These are phyloP conservation scores for Xylaria curta DNA, from an alignment of 495 filamentous ascomycete genomes.

Conservation along the genomic window DNA sequence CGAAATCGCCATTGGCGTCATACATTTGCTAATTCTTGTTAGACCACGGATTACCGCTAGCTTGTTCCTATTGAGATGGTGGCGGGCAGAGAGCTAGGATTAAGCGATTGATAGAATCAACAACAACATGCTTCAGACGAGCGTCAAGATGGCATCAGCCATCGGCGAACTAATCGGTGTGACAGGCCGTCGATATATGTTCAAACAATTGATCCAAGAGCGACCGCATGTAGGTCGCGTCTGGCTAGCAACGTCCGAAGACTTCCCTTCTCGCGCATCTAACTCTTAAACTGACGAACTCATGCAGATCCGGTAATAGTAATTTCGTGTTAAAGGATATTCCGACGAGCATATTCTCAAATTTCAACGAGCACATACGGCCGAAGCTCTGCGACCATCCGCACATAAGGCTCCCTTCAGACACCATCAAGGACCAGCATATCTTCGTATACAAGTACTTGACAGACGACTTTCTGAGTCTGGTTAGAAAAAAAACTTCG, in stretches of 20 bases:
- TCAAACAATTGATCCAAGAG: too few relatives aligned
- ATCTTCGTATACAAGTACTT: background rate
- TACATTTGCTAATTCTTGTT: background rate
- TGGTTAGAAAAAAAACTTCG: background rate
- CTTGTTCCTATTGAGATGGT: background rate
- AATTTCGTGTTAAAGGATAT: background rate
- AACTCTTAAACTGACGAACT: background rate
- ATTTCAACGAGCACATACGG: background rate
- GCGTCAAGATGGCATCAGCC: background rate
- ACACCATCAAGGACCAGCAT: background rate
- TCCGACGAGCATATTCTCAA: background rate
- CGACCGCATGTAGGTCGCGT: background rate
- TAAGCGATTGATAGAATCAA: background rate
- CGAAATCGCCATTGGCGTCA: background rate
- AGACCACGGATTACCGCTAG: background rate
- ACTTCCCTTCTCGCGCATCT: background rate
- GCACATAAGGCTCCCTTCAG: background rate
- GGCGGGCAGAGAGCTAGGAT: background rate
- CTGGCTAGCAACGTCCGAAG: background rate
- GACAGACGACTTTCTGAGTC: background rate
- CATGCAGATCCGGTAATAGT: background rate
- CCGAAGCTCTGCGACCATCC: background rate
- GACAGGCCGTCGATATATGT: background rate
- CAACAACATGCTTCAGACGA: background rate
- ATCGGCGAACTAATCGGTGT: background rate